A percentile compares a stretch with the other conserved stretches of the same genome.
Evolutionary conservation across 441 rosid genomes (phyloP).

Genomic region (Erodium texanum): DNA sequence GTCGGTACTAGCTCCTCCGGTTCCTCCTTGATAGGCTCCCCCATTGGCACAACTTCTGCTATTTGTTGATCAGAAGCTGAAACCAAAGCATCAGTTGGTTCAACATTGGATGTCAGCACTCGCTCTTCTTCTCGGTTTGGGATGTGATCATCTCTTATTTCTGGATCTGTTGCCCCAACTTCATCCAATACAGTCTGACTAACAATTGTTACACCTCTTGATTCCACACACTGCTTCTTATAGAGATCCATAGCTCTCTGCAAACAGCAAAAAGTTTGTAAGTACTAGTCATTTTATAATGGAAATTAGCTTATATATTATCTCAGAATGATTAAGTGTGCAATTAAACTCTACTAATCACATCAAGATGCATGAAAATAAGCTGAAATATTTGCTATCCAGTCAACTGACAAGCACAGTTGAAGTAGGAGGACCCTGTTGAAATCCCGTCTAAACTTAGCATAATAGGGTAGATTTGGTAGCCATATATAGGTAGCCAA

Average conservation of each 20-base stretch:
- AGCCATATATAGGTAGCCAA: no score
- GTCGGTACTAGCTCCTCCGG: constrained; percentile 7
- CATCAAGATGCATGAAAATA: not conserved
- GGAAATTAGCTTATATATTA: no score
- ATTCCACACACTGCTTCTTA: constrained; percentile 55
- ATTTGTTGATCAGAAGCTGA: constrained; percentile 10
- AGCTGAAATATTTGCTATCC: not conserved
- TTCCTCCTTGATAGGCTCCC: constrained; percentile 19
- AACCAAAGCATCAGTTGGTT: constrained; percentile 11
- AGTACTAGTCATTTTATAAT: not conserved
- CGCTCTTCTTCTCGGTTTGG: constrained; percentile 18
- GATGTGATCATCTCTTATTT: constrained; percentile 23
- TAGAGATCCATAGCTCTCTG: constrained; percentile 81
- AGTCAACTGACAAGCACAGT: no score
- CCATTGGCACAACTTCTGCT: constrained; percentile 20
- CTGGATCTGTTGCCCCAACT: constrained; percentile 20
- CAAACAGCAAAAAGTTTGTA: constrained; percentile 12
- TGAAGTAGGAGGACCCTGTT: no score
- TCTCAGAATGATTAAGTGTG: no score
- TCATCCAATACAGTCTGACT: constrained; percentile 22
- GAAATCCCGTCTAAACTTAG: no score
- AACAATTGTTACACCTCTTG: constrained; percentile 26
- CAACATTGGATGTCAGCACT: constrained; percentile 19
- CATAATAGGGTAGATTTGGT: no score
- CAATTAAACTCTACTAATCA: not conserved